phyloP scores from a whole-genome alignment of 2,329 filamentous ascomycete genomes.

The Penicillium sp. region DNA sequence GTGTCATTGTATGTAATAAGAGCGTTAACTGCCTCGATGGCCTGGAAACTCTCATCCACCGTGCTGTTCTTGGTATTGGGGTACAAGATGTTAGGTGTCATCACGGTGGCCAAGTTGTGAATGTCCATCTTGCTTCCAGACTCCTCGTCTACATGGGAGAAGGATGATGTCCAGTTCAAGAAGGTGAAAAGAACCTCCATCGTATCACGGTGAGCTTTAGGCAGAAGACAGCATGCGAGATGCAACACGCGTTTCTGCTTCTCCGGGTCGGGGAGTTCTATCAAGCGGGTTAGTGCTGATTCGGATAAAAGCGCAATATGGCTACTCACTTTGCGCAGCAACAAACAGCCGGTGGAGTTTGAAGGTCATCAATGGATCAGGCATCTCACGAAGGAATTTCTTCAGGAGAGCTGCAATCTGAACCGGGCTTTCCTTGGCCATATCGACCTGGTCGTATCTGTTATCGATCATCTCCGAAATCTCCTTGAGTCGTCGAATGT shows the following conservation, averaged over 20 bases:
- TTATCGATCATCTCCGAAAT: slow-evolving; percentile 84
- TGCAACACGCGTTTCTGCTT: slow-evolving; percentile 85
- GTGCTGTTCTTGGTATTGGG: slow-evolving; percentile 70
- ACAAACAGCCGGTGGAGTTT: slow-evolving; percentile 93
- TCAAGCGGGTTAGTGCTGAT: slow-evolving; percentile 13
- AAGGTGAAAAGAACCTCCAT: slow-evolving; percentile 96
- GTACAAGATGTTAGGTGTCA: slow-evolving; percentile 92
- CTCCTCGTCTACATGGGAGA: slow-evolving; percentile 96
- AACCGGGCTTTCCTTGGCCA: slow-evolving; percentile 87
- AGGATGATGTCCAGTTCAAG: slow-evolving; percentile 95
- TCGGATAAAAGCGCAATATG: slow-evolving; percentile 15
- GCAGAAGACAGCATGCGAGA: slow-evolving; percentile 86
- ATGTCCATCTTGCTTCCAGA: slow-evolving; percentile 99
- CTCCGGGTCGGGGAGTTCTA: slow-evolving; percentile 77
- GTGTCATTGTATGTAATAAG: slow-evolving; percentile 92
- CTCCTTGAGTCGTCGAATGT: slow-evolving; percentile 91
- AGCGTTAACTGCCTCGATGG: slow-evolving; percentile 89
- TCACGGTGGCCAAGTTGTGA: slow-evolving; percentile 95
- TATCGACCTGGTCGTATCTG: slow-evolving; percentile 81
- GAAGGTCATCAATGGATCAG: slow-evolving; percentile 91
- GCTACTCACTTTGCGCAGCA: slow-evolving; percentile 73
- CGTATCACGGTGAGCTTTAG: slow-evolving; percentile 89
- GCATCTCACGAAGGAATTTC: slow-evolving; percentile 91
- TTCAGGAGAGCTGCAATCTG: slow-evolving; percentile 93
- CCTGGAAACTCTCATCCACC: slow-evolving; percentile 87